phyloP scores from a whole-genome alignment of 1,284 basidiomycete genomes.

The Tranzscheliella williamsii region DNA sequence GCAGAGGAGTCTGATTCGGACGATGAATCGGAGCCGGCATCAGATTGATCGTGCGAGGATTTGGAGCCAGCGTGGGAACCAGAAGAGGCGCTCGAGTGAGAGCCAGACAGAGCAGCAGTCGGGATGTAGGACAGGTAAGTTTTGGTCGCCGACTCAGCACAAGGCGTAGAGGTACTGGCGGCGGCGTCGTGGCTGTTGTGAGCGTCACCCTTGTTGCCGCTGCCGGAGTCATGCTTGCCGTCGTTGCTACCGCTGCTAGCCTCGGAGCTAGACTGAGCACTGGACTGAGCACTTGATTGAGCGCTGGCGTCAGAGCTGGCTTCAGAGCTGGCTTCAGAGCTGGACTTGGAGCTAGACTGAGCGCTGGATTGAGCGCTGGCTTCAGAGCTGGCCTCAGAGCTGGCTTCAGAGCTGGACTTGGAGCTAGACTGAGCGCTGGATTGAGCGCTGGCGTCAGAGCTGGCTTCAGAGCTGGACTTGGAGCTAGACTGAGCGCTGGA shows the following conservation, averaged over 20 bases:
- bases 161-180: background rate
- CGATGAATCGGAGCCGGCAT: background rate
- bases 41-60: background rate
- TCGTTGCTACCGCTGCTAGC: background rate
- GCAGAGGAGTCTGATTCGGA: background rate
- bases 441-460: conserved; percentile 1
- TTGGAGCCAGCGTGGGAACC: background rate
- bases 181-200: background rate
- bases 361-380: conserved; percentile 1
- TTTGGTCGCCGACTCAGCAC: background rate
- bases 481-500: conserved; percentile 1
- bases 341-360: conserved; percentile 3
- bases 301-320: background rate
- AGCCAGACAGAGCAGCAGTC: background rate
- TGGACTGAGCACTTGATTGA: background rate
- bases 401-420: conserved; percentile 5
- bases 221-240: background rate
- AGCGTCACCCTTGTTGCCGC: too few relatives aligned
- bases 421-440: conserved; percentile 2
- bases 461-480: conserved; percentile 1
- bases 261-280: background rate
- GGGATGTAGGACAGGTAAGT: background rate
- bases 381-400: background rate
- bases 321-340: conserved; percentile 4
- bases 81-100: conserved; percentile 2